phyloP scores from a whole-genome alignment of 2,329 filamentous ascomycete species.

The Neofusicoccum laricinum region DNA sequence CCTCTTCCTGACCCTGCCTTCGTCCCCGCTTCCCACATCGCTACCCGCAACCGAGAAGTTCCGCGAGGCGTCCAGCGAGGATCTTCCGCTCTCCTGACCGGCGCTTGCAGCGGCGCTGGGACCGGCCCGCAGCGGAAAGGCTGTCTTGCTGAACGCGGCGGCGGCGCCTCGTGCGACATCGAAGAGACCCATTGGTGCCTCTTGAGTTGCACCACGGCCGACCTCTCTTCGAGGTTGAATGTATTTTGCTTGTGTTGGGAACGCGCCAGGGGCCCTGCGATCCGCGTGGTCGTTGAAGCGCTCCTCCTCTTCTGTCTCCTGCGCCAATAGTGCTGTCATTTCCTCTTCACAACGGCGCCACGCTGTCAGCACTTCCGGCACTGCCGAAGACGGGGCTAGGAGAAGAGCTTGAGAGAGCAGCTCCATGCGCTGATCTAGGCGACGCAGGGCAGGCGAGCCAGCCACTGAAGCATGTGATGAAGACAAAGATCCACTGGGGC shows the following conservation, averaged over 20 bases:
- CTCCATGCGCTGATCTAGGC: slow-evolving; percentile 78
- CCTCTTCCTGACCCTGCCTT: slow-evolving; percentile 60
- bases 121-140: slow-evolving; percentile 42
- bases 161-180: slow-evolving; percentile 51
- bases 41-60: slow-evolving; percentile 30
- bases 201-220: slow-evolving; percentile 42
- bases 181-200: slow-evolving; percentile 53
- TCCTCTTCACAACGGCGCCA: slow-evolving; percentile 79
- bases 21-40: slow-evolving; percentile 31
- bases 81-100: slow-evolving; percentile 11
- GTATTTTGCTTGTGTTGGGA: slow-evolving; percentile 30
- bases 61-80: background rate
- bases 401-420: slow-evolving; percentile 73
- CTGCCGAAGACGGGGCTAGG: slow-evolving; percentile 65
- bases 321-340: slow-evolving; percentile 62
- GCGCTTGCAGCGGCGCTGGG: slow-evolving; percentile 12
- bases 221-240: slow-evolving; percentile 42
- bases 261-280: slow-evolving; percentile 49
- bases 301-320: slow-evolving; percentile 66
- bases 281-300: slow-evolving; percentile 68
- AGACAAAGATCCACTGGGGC: slow-evolving; percentile 23
- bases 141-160: slow-evolving; percentile 45
- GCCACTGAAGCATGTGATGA: slow-evolving; percentile 33
- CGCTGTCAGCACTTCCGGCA: slow-evolving; percentile 71
- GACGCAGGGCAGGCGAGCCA: slow-evolving; percentile 56